These are phyloP conservation scores for Hevea brasiliensis DNA, from an alignment of 345 rosid species.

Conservation along the genomic window DNA sequence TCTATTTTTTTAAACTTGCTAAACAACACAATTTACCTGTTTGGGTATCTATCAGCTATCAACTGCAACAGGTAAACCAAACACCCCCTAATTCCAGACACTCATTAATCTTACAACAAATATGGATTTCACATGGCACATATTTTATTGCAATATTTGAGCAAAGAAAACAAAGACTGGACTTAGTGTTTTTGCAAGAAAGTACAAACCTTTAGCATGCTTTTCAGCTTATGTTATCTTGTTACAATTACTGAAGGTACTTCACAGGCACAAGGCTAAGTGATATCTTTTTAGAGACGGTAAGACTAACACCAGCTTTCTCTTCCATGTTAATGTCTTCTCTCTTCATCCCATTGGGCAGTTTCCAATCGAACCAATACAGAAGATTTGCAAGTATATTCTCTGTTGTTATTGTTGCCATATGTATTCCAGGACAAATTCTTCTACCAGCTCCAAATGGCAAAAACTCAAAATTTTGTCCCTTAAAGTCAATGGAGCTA, in stretches of 20 bases:
- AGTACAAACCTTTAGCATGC: too few species aligned
- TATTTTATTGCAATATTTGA: too few species aligned
- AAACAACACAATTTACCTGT: too few species aligned
- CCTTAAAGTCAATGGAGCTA: slow-evolving; percentile 39
- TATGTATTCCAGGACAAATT: slow-evolving; percentile 44
- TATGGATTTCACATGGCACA: too few species aligned
- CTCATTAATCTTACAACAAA: too few species aligned
- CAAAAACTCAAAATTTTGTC: slow-evolving; percentile 45
- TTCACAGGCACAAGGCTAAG: slow-evolving; percentile 39
- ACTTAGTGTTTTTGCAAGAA: too few species aligned
- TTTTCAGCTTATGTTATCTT: too few species aligned
- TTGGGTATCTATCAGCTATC: too few species aligned
- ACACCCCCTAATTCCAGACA: too few species aligned
- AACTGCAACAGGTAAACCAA: too few species aligned
- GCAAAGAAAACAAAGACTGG: too few species aligned
- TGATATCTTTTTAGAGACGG: slow-evolving; percentile 20
- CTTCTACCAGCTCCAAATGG: slow-evolving; percentile 62
- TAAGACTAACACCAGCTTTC: slow-evolving; percentile 24
- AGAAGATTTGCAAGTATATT: slow-evolving; percentile 41
- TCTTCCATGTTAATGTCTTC: slow-evolving; percentile 41
- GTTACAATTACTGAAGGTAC: not conserved
- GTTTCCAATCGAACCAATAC: slow-evolving; percentile 42
- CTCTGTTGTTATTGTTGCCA: slow-evolving; percentile 38
- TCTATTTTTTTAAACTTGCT: too few species aligned
- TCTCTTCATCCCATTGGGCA: slow-evolving; percentile 36